Evolutionary conservation across 2,329 filamentous ascomycete species (phyloP).

Genomic region (Epichloe elymi): DNA sequence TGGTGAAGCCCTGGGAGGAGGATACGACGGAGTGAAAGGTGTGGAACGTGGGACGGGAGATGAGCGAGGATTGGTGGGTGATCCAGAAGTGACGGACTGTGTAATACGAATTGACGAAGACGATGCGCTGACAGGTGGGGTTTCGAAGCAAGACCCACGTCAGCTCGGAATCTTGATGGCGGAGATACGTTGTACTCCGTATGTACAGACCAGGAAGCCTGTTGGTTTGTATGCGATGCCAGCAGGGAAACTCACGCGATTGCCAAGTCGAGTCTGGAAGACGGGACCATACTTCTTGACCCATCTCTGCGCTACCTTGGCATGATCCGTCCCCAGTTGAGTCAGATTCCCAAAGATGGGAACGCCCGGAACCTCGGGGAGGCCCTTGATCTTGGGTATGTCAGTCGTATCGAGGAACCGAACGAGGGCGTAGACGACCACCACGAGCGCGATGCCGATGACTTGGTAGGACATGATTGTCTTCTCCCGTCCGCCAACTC

Average conservation of each 20-base stretch:
- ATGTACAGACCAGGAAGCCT: too few species aligned
- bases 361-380: constrained; percentile 48
- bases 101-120: constrained; percentile 69
- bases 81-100: constrained; percentile 65
- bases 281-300: constrained; percentile 49
- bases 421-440: constrained; percentile 12
- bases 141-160: neutral
- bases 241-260: constrained; percentile 31
- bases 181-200: neutral
- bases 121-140: constrained; percentile 37
- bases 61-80: constrained; percentile 63
- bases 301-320: constrained; percentile 40
- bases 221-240: neutral
- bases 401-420: constrained; percentile 35
- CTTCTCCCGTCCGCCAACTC: neutral
- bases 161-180: neutral
- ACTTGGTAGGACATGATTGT: constrained; percentile 9
- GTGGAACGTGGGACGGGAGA: constrained; percentile 65
- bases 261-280: constrained; percentile 56
- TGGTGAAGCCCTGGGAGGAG: constrained; percentile 64
- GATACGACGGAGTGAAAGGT: constrained; percentile 74
- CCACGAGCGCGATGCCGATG: constrained; percentile 8
- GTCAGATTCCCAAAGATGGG: constrained; percentile 51
- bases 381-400: constrained; percentile 44
- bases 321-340: constrained; percentile 45